phyloP scores from a whole-genome alignment of 768 basidiomycete species.

The Serpula lacrymans region DNA sequence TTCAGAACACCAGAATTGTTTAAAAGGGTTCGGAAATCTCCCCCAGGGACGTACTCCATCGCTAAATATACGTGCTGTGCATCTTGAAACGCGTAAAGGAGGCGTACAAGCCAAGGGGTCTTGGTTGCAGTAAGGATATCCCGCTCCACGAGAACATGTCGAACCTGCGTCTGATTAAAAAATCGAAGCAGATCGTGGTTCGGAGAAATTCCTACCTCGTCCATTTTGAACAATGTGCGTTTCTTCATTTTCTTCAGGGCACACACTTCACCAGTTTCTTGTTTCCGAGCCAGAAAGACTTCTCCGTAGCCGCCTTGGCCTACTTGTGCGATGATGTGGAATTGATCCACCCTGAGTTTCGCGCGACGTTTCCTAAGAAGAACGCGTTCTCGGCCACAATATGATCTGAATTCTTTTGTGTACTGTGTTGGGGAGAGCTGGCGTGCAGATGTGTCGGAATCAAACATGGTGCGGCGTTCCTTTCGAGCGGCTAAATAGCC shows the following conservation, averaged over 20 bases:
- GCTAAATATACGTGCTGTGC: conserved; percentile 88
- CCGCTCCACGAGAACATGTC: conserved; percentile 96
- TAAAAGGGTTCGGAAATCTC: conserved; percentile 94
- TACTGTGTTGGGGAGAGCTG: conserved; percentile 53
- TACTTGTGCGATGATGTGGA: conserved; percentile 98
- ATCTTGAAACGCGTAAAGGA: conserved; percentile 98
- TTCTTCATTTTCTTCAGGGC: conserved; percentile 98
- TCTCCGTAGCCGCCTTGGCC: conserved; percentile 99
- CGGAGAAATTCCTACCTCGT: conserved; percentile 61
- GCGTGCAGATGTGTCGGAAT: conserved; percentile 74
- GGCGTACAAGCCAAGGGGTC: conserved; percentile 93
- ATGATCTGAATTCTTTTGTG: conserved; percentile 83
- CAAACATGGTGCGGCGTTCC: conserved; percentile 78
- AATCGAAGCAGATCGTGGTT: background rate
- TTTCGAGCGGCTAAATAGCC: conserved; percentile 87
- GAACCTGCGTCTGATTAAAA: conserved; percentile 52
- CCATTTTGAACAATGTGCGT: conserved; percentile 94
- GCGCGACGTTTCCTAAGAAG: conserved; percentile 88
- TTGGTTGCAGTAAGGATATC: conserved; percentile 97
- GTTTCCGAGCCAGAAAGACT: conserved; percentile 92
- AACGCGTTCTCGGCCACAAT: conserved; percentile 91
- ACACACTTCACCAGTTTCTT: conserved; percentile 94
- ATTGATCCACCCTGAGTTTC: conserved; percentile 90
- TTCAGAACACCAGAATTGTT: conserved; percentile 98
- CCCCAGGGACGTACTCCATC: conserved; percentile 99